Base-by-base conservation (phyloP, 305 asterid species). In the Fraxinus baroniana region DNA sequence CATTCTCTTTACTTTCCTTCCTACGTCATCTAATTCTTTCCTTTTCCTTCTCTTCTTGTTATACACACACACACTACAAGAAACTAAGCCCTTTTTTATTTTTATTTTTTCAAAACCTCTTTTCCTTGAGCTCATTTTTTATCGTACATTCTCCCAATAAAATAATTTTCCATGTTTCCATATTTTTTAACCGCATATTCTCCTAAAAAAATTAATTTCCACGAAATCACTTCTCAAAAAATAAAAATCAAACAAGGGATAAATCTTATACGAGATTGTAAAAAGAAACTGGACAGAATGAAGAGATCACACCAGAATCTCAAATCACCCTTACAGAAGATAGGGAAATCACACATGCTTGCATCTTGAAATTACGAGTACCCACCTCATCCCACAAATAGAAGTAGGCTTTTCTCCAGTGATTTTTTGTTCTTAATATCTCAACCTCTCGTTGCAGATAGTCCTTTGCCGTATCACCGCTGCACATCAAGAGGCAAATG, bases 311-410 rank as follows among this genome's bases (percentile, higher is more conserved):
- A 22, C 41, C 44, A 72, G 46, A 55, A 52, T 78, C 35, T 78
- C 35, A 57, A 36, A 62, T 49, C 55, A 66, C 78, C 72, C 55
- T 49, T 28, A 26, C 5, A 73, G 71, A 83, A 81, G 70, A 33
- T 66, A 83, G 70, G 46, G 77, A 35, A 37, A 79, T 82, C 85
- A 78, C 77, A 78, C 77, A 60, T 72, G 73, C 74, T n/a, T 39
- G 55, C 46, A 85, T 49, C 52, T 41, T 71, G n/a, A 32, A 73
- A 78, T 78, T 76, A 68, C 79, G 66, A 78, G 75, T 82, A 82
- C 92, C 86, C 87, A 96, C 99, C 99, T 96, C 99, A 89, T 96
- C 99, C 99, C 99, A 96, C 89, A 96, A 85, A 85, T 96, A 96
- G 87, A 96, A 96, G 91, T 96, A 96, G 28, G 99, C 99, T 85